Percentiles rank a stretch among this genome's conserved stretches.
Conservation (phyloP, 148 eudicot species). For the Simmondsia chinensis region DNA sequence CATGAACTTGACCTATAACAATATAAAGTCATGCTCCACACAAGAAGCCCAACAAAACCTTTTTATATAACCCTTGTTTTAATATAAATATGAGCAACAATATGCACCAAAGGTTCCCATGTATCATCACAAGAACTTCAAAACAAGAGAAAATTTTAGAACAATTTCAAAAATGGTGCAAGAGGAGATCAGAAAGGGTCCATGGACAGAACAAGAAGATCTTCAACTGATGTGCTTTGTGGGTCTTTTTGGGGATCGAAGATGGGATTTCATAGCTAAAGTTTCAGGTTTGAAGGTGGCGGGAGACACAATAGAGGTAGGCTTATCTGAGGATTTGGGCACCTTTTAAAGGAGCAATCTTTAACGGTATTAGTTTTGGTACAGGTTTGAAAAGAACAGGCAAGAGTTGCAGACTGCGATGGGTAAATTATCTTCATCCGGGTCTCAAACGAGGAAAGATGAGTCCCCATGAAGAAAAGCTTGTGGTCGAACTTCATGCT, state of each 20-base stretch:
- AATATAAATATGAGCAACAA: constrained; percentile 25
- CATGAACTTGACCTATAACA: no score
- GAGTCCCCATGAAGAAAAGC: constrained; percentile 80
- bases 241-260: constrained; percentile 86
- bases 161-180: constrained; percentile 25
- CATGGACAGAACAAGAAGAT: constrained; percentile 97
- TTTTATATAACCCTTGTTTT: no score
- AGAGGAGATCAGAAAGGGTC: constrained; percentile 70
- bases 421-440: constrained; percentile 96
- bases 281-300: constrained; percentile 99
- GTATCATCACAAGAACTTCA: constrained; percentile 9
- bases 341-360: constrained; percentile 15
- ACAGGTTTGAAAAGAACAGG: constrained; percentile 94
- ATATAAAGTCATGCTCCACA: background rate
- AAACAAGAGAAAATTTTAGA: constrained; percentile 1
- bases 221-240: constrained; percentile 72
- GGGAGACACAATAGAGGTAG: constrained; percentile 88
- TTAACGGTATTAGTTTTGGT: constrained; percentile 27
- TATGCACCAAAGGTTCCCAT: constrained; percentile 8
- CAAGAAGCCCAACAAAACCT: no score
- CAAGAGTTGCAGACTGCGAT: constrained; percentile 89
- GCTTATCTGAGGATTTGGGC: constrained; percentile 41
- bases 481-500: constrained; percentile 70
- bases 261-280: constrained; percentile 99
- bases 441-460: constrained; percentile 84